These are phyloP conservation scores for Pterulicium gracile DNA, from an alignment of 1,284 basidiomycete species.

Conservation along the genomic window DNA sequence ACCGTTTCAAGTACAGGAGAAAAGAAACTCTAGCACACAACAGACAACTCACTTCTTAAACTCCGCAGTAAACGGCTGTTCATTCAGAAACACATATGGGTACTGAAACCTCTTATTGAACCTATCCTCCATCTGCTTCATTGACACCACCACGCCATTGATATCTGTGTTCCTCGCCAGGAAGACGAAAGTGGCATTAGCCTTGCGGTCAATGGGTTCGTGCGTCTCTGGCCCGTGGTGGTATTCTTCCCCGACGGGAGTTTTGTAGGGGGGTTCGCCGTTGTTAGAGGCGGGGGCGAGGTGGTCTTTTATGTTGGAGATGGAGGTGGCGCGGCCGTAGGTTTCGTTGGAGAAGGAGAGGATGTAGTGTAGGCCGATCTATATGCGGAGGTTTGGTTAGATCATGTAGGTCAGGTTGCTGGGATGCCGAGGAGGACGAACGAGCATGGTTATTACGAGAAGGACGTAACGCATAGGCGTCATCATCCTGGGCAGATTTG, in stretches of 20 bases:
- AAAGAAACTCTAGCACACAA: neutral
- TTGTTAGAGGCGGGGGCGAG: conserved; percentile 18
- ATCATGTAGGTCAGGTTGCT: neutral
- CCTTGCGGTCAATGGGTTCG: conserved; percentile 22
- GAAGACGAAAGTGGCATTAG: conserved; percentile 40
- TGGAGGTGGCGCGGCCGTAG: conserved; percentile 55
- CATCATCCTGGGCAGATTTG: conserved; percentile 12
- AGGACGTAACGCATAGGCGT: conserved; percentile 15
- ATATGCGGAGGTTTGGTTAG: conserved; percentile 4
- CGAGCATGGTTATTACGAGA: conserved; percentile 11
- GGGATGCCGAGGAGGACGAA: neutral
- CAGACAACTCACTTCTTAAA: conserved; percentile 28
- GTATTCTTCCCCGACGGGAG: conserved; percentile 43
- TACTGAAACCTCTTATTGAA: conserved; percentile 39
- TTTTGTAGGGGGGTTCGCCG: conserved; percentile 38
- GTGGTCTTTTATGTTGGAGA: conserved; percentile 40
- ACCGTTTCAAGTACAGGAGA: neutral
- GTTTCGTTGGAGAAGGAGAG: conserved; percentile 61
- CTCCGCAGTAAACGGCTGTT: conserved; percentile 34
- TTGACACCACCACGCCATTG: conserved; percentile 25
- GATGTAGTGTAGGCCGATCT: conserved; percentile 66
- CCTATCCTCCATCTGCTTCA: conserved; percentile 22
- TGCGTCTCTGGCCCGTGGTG: conserved; percentile 17
- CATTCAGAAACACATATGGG: conserved; percentile 41
- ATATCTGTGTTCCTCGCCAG: conserved; percentile 47